Conservation (phyloP, 768 basidiomycete genomes). For the Pleurotus ostreatus region DNA sequence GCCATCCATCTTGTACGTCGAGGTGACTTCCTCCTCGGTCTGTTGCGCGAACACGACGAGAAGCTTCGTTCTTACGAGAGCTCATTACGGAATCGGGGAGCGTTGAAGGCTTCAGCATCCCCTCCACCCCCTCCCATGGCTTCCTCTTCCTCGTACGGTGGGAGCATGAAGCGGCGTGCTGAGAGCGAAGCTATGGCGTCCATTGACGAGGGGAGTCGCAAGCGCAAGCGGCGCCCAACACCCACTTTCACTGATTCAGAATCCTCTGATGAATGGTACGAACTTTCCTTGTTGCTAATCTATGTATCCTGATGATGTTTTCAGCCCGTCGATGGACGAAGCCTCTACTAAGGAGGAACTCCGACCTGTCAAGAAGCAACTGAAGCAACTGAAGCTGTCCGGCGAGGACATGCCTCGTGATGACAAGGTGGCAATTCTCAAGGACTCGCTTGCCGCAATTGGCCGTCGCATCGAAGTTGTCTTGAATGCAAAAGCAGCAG, state of each 20-base stretch:
- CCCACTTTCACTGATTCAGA: constrained; percentile 96
- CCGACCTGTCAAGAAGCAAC: constrained; percentile 93
- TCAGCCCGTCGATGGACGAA: constrained; percentile 94
- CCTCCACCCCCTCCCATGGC: constrained; percentile 71
- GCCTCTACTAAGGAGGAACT: constrained; percentile 88
- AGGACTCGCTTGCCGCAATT: constrained; percentile 92
- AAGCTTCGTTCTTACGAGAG: constrained; percentile 87
- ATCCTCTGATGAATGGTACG: constrained; percentile 88
- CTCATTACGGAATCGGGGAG: constrained; percentile 67
- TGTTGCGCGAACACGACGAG: constrained; percentile 85
- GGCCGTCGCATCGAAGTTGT: constrained; percentile 89
- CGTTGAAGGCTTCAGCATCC: constrained; percentile 68
- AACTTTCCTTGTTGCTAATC: constrained; percentile 13
- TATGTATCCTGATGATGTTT: constrained; percentile 5
- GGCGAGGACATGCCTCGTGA: constrained; percentile 93
- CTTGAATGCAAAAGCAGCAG: constrained; percentile 66
- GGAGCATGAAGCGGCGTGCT: constrained; percentile 69
- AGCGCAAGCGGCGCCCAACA: constrained; percentile 90
- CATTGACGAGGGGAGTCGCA: constrained; percentile 68
- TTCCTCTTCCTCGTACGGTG: constrained; percentile 52
- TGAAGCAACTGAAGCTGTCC: constrained; percentile 95
- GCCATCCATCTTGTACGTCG: constrained; percentile 97
- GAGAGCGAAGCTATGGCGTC: constrained; percentile 85
- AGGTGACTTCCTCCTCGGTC: constrained; percentile 87
- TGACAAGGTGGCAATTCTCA: constrained; percentile 93